Conservation (phyloP, 805 yeast species). For the Candida pini region DNA sequence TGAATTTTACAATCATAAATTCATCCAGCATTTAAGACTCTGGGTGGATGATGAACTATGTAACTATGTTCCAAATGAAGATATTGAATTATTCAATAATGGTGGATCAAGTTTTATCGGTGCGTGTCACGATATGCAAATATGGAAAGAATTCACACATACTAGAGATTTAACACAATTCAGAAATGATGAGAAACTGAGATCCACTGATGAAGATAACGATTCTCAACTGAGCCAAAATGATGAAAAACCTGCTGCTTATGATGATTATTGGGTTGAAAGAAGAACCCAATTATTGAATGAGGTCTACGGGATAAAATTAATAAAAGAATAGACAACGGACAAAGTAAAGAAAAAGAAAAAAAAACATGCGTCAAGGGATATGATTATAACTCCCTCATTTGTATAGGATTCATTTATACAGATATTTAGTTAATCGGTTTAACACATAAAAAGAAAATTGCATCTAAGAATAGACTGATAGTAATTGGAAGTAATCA, state of each 20-base stretch:
- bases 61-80: conserved; percentile 36
- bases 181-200: conserved; percentile 20
- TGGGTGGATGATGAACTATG: conserved; percentile 35
- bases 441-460: no score
- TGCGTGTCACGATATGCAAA: conserved; percentile 34
- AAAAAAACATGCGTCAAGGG: background rate
- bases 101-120: conserved; percentile 34
- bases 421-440: no score
- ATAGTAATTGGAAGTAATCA: no score
- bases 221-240: conserved; percentile 12
- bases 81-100: conserved; percentile 28
- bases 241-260: conserved; percentile 22
- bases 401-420: no score
- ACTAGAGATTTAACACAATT: conserved; percentile 26
- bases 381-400: background rate
- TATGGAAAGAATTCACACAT: conserved; percentile 34
- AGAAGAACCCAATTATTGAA: conserved; percentile 15
- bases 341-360: no score
- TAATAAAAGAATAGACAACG: no score
- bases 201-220: conserved; percentile 12
- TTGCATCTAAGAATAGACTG: no score
- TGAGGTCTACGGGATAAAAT: conserved; percentile 15
- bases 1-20: conserved; percentile 26
- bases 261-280: conserved; percentile 23
- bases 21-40: conserved; percentile 31